Evolutionary conservation across 495 filamentous ascomycete genomes (phyloP).

Genomic region (Oleoguttula mirabilis): DNA sequence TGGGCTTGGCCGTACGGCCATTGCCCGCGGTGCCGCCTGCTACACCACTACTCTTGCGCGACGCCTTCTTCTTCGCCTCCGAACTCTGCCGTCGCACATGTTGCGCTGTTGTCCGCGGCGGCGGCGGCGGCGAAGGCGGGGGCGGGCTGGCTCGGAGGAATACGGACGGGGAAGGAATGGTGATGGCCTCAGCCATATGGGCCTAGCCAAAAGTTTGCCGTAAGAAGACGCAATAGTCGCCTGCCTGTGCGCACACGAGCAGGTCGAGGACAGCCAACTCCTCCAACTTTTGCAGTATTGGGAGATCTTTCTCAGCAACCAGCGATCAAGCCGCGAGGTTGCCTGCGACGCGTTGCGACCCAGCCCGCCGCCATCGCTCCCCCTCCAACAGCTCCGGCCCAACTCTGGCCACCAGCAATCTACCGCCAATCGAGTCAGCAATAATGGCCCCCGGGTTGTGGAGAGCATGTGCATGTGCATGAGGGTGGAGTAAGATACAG

Average conservation of each 20-base stretch:
- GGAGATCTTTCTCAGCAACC: not conserved
- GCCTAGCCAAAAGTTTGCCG: not conserved
- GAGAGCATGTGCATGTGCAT: too few relatives aligned
- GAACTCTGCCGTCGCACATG: conserved; percentile 1
- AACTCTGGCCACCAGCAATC: too few relatives aligned
- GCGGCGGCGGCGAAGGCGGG: conserved; percentile 22
- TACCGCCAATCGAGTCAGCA: too few relatives aligned
- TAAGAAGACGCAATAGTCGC: not conserved
- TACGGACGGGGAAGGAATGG: conserved; percentile 51
- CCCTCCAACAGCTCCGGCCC: too few relatives aligned
- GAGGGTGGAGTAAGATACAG: too few relatives aligned
- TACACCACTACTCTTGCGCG: conserved; percentile 7
- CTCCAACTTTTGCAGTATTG: conserved; percentile 12
- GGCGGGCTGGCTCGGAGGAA: conserved; percentile 38
- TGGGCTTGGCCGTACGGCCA: conserved; percentile 42
- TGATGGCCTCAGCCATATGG: conserved; percentile 44
- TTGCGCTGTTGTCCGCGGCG: conserved; percentile 19
- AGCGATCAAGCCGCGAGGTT: too few relatives aligned
- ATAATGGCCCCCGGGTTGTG: too few relatives aligned
- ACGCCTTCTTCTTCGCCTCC: conserved; percentile 18
- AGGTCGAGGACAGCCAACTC: conserved; percentile 1
- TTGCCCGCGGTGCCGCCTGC: conserved; percentile 5
- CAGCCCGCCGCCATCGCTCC: too few relatives aligned
- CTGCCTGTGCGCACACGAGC: not conserved
- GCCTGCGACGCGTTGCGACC: too few relatives aligned